These are phyloP conservation scores for Tricholoma saponaceum DNA, from an alignment of 768 basidiomycete species.

Conservation along the genomic window DNA sequence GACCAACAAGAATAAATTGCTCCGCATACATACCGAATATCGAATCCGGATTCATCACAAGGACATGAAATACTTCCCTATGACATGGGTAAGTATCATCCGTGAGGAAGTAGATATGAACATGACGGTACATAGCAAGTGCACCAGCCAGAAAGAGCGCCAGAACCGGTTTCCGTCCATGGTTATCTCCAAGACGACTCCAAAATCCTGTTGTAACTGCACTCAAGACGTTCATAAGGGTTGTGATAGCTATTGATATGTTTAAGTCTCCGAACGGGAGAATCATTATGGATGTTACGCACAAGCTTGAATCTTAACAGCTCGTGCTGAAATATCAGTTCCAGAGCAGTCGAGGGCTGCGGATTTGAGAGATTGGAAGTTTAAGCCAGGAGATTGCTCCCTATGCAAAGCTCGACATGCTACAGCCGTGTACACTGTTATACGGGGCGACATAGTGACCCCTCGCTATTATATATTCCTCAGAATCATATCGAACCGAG, in stretches of 20 bases:
- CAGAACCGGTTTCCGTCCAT: constrained; percentile 76
- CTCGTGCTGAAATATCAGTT: constrained; percentile 61
- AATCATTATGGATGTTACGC: constrained; percentile 10
- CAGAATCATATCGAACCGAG: constrained; percentile 5
- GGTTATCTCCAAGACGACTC: constrained; percentile 73
- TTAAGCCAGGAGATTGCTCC: constrained; percentile 15
- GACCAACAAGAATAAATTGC: constrained; percentile 70
- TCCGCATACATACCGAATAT: constrained; percentile 54
- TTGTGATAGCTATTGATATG: constrained; percentile 50
- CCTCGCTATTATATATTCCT: constrained; percentile 52
- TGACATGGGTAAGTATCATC: constrained; percentile 7
- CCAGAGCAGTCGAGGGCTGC: constrained; percentile 26
- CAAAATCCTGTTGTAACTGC: constrained; percentile 85
- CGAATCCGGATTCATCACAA: constrained; percentile 63
- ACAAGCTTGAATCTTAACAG: constrained; percentile 71
- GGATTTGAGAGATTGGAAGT: constrained; percentile 8
- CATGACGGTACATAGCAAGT: constrained; percentile 58
- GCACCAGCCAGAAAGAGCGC: constrained; percentile 64
- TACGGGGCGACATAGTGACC: constrained; percentile 73
- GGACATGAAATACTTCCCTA: constrained; percentile 76
- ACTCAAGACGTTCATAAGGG: constrained; percentile 73
- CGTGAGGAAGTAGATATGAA: not conserved
- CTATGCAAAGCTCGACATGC: constrained; percentile 54
- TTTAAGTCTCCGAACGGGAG: not conserved
- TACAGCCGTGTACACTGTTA: constrained; percentile 76